A percentile compares a stretch with the other conserved stretches of the same genome.
These are phyloP conservation scores for Petrea volubilis DNA, from an alignment of 257 asterid species.

Conservation along the genomic window DNA sequence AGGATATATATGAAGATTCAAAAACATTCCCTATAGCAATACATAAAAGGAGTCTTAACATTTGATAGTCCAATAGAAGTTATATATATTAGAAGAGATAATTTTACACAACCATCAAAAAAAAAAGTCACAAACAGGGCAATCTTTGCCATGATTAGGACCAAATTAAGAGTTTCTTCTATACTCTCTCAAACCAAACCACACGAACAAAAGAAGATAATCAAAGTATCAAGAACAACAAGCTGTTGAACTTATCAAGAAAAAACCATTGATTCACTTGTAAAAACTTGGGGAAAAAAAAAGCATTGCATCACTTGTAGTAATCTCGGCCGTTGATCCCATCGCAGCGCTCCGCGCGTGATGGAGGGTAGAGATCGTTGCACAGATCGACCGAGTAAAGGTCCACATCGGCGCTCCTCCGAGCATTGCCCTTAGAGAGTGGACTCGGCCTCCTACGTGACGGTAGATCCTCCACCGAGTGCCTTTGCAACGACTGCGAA, in stretches of 20 bases:
- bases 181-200: conserved; percentile 20
- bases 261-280: not conserved
- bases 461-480: conserved; percentile 51
- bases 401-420: conserved; percentile 68
- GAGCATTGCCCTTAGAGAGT: conserved; percentile 51
- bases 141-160: conserved; percentile 1
- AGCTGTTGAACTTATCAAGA: conserved; percentile 42
- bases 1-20: too few species aligned
- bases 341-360: conserved; percentile 4
- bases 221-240: conserved; percentile 32
- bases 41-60: too few species aligned
- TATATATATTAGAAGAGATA: too few species aligned
- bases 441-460: conserved; percentile 58
- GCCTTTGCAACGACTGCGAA: conserved; percentile 42
- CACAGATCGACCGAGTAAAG: conserved; percentile 46
- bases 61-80: too few species aligned
- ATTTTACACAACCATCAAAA: not conserved
- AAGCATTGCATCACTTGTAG: not conserved
- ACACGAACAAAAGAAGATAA: not conserved
- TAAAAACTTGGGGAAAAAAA: not conserved
- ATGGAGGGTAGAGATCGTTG: conserved; percentile 67
- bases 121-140: conserved; percentile 5
- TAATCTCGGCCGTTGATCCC: conserved; percentile 15
- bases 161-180: not conserved
- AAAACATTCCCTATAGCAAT: too few species aligned